Evolutionary conservation across 176 grass and related monocot species (phyloP), one percentile per base, ranked within the genome.

Genomic region (Sorghum bicolor): DNA sequence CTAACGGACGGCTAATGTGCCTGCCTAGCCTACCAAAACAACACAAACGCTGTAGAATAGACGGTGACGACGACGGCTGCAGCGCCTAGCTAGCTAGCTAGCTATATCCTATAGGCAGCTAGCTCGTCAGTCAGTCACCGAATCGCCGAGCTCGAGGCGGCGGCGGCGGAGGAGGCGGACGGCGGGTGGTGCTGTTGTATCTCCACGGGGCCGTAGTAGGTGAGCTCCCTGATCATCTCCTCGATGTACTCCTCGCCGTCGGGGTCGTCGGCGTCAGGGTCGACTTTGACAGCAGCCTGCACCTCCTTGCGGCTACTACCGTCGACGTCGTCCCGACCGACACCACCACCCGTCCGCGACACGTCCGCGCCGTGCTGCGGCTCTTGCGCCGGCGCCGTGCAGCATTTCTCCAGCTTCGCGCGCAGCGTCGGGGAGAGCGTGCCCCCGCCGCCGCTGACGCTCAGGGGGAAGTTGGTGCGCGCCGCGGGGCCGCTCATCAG

Each of bases 181-280:
- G 78, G 30, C 77, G 78, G 30, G 84, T 58, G 41, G 31, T 69
- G 75, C 31, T 93, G 15, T 73, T 93, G 15, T 73, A 94, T 91
- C 76, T 97, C 95, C 25, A 97, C 52, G 70, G 95, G 70, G 65
- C 95, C 95, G 72, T 89, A 91, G 64, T 93, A 86, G 17, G 89
- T 92, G 24, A 97, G 90, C 86, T 97, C 95, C 84, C 77, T 78
- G 63, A 97, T 97, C 95, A 97, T 97, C 92, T 94, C 92, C 43
- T 97, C 86, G 52, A 97, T 87, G 79, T 81, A 86, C 24, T 86
- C 84, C 17, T 92, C 84, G 28, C 16, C 88, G 45, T 70, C 86
- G 26, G n/a, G n/a, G n/a, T 3, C 53, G n/a, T 22, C 87, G 14
- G 5, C 63, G 19, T 22, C 81, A 10, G 8, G 44, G 8, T 22